Percentiles rank a stretch among this genome's conserved stretches.
Evolutionary conservation across 208 protist genomes (phyloP).

Genomic region (Trypanosoma lewisi): DNA sequence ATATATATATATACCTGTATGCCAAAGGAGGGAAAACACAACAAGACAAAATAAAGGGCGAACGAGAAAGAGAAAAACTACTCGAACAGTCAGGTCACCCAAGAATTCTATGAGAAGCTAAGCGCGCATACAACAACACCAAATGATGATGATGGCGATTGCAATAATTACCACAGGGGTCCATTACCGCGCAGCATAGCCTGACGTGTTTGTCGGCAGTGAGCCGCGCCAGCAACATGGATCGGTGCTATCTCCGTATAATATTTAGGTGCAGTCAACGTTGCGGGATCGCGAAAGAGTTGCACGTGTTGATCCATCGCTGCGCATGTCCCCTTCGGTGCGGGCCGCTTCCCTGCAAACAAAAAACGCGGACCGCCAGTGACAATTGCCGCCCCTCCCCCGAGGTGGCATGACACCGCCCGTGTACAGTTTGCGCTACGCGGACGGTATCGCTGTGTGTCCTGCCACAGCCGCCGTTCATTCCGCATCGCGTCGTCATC

Average conservation of each 20-base stretch:
- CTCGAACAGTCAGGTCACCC: background rate
- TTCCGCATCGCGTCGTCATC: background rate
- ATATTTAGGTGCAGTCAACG: background rate
- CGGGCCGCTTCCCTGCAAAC: conserved; percentile 8
- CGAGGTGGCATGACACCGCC: conserved; percentile 2
- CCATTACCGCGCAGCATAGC: conserved; percentile 23
- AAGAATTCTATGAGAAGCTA: background rate
- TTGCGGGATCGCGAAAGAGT: conserved; percentile 8
- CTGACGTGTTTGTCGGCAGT: background rate
- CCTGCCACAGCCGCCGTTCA: background rate
- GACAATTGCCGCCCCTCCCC: conserved; percentile 4
- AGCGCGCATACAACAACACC: background rate
- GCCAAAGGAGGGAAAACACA: background rate
- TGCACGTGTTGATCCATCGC: conserved; percentile 18
- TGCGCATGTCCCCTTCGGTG: background rate
- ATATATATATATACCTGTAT: too few species aligned
- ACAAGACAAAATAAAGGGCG: background rate
- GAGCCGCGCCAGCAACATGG: background rate
- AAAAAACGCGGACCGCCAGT: background rate
- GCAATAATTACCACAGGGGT: conserved; percentile 23
- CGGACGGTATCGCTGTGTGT: background rate
- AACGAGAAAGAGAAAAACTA: background rate
- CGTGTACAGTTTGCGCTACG: background rate
- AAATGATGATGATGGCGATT: too few species aligned
- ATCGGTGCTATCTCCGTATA: background rate